Conservation (phyloP, 1,284 basidiomycete species). For the Porodaedalea pini region DNA sequence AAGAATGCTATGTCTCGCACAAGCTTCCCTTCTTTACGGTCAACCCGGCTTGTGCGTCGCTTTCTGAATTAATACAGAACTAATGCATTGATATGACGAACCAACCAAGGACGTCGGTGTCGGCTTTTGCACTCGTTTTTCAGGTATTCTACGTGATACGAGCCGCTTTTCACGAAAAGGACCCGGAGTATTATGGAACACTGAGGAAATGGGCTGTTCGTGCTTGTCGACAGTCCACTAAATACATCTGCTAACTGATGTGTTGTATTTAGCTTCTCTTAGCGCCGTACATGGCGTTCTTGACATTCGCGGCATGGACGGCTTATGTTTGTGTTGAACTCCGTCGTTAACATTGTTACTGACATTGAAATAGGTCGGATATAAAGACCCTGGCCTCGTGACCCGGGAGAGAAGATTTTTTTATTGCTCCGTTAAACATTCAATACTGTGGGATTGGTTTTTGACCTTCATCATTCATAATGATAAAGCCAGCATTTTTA, state of each 20-base stretch:
- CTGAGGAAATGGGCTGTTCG: constrained; percentile 34
- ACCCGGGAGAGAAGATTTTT: constrained; percentile 47
- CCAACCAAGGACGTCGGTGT: constrained; percentile 35
- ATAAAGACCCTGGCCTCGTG: constrained; percentile 34
- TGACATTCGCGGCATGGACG: constrained; percentile 37
- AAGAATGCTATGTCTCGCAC: constrained; percentile 40
- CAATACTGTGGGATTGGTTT: constrained; percentile 33
- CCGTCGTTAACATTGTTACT: not conserved
- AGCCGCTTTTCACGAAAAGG: constrained; percentile 23
- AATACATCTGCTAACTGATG: not conserved
- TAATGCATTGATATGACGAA: not conserved
- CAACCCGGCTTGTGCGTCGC: constrained; percentile 42
- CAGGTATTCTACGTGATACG: constrained; percentile 45
- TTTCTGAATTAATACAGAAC: not conserved
- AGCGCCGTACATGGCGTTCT: constrained; percentile 39
- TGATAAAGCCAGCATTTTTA: constrained; percentile 8
- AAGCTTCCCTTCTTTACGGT: constrained; percentile 46
- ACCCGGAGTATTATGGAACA: constrained; percentile 32
- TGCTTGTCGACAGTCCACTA: not conserved
- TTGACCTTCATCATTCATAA: not conserved
- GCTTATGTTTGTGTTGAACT: constrained; percentile 31
- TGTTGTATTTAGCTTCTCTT: constrained; percentile 36
- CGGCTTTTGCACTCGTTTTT: constrained; percentile 41
- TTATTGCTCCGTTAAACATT: constrained; percentile 44
- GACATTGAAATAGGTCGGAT: constrained; percentile 34